Percentiles rank a stretch among this genome's conserved stretches.
phyloP scores from a whole-genome alignment of 2,329 filamentous ascomycete species.

The Pseudogymnoascus sp. region DNA sequence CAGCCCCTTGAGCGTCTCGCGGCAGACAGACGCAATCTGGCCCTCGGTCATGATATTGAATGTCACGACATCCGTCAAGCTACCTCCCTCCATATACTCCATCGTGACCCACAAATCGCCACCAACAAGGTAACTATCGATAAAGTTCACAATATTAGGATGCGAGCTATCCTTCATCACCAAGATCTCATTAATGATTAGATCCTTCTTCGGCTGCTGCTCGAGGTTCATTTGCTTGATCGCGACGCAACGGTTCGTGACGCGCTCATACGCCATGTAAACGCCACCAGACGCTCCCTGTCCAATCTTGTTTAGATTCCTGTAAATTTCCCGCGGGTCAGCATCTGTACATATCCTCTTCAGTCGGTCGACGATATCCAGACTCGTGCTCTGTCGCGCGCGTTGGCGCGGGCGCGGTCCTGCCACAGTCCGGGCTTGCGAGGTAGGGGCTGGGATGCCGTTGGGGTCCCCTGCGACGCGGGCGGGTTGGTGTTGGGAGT shows the following conservation, averaged over 20 bases:
- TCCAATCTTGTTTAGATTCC: conserved; percentile 86
- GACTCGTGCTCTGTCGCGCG: conserved; percentile 67
- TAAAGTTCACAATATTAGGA: conserved; percentile 98
- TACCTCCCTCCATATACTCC: conserved; percentile 99
- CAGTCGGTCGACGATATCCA: conserved; percentile 76
- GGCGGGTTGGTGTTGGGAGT: conserved; percentile 44
- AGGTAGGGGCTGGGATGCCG: conserved; percentile 30
- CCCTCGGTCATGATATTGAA: conserved; percentile 99
- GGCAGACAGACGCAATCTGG: conserved; percentile 91
- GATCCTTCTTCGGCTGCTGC: conserved; percentile 95
- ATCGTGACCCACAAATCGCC: conserved; percentile 98
- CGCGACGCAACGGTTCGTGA: conserved; percentile 79
- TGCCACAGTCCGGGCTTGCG: conserved; percentile 36
- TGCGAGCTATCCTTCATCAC: conserved; percentile 99
- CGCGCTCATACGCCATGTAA: conserved; percentile 80
- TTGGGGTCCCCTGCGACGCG: conserved; percentile 31
- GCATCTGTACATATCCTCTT: conserved; percentile 85
- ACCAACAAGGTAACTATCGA: conserved; percentile 86
- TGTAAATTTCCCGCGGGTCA: conserved; percentile 82
- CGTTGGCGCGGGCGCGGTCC: conserved; percentile 66
- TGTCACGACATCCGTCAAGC: conserved; percentile 93
- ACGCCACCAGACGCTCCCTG: conserved; percentile 96
- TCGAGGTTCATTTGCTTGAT: conserved; percentile 99
- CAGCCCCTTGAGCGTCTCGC: conserved; percentile 83
- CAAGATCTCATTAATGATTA: conserved; percentile 98